Evolutionary conservation across 192 early-diverging fungal genomes (phyloP).

Genomic region (Coemansia sp.): DNA sequence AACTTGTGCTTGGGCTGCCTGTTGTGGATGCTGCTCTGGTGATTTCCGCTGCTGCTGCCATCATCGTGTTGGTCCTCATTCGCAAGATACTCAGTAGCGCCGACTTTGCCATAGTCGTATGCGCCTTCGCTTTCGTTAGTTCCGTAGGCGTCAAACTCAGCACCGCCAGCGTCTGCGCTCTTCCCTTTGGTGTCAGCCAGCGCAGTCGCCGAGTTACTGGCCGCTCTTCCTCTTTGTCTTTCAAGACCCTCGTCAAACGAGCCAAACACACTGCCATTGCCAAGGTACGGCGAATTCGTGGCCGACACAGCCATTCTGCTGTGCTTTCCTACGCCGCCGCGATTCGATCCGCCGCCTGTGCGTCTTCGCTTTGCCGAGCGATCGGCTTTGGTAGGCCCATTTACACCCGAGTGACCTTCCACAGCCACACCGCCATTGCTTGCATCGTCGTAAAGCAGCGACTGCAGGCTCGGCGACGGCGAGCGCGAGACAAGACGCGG

Average conservation of each 20-base stretch:
- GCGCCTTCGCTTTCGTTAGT: not conserved
- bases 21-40: not conserved
- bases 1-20: constrained; percentile 32
- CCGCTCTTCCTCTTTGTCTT: not conserved
- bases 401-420: not conserved
- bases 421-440: not conserved
- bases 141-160: not conserved
- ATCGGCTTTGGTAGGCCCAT: not conserved
- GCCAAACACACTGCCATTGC: constrained; percentile 10
- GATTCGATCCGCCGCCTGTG: not conserved
- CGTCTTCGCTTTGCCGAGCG: constrained; percentile 24
- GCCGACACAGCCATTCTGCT: constrained; percentile 39
- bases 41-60: not conserved
- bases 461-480: constrained; percentile 26
- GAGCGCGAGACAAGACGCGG: constrained; percentile 21
- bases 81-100: not conserved
- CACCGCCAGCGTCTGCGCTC: not conserved
- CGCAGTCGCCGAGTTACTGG: not conserved
- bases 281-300: constrained; percentile 38
- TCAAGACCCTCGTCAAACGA: constrained; percentile 2
- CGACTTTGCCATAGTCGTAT: not conserved
- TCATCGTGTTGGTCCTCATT: constrained; percentile 1
- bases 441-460: constrained; percentile 24
- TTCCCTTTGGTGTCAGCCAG: not conserved
- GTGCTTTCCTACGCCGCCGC: constrained; percentile 16